These are phyloP conservation scores for Ganoderma lingzhi DNA, from an alignment of 1,284 basidiomycete species.

Conservation along the genomic window DNA sequence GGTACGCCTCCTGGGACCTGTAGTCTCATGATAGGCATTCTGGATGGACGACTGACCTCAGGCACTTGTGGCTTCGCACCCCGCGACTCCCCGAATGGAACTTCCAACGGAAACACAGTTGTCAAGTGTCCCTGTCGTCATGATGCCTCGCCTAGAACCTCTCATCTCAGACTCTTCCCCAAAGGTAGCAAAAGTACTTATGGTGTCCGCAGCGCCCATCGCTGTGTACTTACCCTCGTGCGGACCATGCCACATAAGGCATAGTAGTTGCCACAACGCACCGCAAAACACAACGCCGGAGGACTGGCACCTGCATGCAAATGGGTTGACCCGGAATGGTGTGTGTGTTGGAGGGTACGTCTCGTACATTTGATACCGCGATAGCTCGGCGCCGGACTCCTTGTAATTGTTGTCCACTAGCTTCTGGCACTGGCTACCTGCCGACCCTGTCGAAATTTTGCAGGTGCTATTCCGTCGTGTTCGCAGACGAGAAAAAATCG, in stretches of 20 bases:
- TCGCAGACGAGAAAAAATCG: background rate
- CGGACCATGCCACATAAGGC: constrained; percentile 1
- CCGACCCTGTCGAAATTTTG: background rate
- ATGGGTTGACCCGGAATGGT: background rate
- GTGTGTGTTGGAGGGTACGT: background rate
- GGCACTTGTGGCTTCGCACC: background rate
- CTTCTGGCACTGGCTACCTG: background rate
- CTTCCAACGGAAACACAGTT: background rate
- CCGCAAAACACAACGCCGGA: background rate
- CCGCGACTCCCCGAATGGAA: background rate
- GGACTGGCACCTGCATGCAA: too few species aligned
- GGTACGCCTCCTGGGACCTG: background rate
- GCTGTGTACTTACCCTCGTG: background rate
- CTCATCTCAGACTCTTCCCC: background rate
- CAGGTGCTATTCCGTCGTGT: background rate
- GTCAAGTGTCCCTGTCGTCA: background rate
- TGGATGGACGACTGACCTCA: constrained; percentile 1
- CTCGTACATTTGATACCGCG: background rate
- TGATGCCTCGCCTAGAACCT: constrained; percentile 1
- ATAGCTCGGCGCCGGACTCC: background rate
- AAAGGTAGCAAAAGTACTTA: too few species aligned
- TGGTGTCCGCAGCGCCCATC: background rate
- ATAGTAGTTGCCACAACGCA: background rate
- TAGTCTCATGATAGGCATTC: background rate
- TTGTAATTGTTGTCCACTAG: background rate